These are phyloP conservation scores for Citrus australasica DNA, from an alignment of 345 rosid species.

Conservation along the genomic window DNA sequence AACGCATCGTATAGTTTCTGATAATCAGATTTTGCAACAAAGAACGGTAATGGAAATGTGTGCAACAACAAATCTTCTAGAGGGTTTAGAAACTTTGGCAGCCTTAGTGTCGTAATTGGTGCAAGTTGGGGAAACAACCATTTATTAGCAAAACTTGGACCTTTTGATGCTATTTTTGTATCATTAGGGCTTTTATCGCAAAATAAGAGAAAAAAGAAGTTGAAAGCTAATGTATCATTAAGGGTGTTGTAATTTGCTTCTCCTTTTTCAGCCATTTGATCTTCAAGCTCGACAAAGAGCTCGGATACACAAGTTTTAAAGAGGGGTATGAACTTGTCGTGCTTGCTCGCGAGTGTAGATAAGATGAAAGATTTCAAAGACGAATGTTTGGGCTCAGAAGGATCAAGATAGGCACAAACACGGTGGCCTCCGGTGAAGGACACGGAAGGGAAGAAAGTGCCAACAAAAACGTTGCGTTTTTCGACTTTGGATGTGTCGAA, in stretches of 20 bases:
- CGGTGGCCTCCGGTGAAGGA: constrained; percentile 42
- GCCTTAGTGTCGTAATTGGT: constrained; percentile 23
- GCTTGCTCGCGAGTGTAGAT: constrained; percentile 21
- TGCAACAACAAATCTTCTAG: constrained; percentile 30
- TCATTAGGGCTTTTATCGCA: constrained; percentile 11
- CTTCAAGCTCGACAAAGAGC: constrained; percentile 31
- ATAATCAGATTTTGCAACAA: constrained; percentile 27
- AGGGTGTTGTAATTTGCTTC: constrained; percentile 18
- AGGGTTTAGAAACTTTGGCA: constrained; percentile 12
- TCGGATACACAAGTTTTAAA: constrained; percentile 19
- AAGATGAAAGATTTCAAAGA: constrained; percentile 28
- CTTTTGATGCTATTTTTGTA: constrained; percentile 9
- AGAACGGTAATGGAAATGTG: constrained; percentile 27
- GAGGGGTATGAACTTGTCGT: constrained; percentile 24
- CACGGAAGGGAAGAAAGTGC: constrained; percentile 41
- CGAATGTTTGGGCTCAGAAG: constrained; percentile 37
- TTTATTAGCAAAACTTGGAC: constrained; percentile 6
- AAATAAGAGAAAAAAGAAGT: constrained; percentile 20
- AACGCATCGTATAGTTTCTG: constrained; percentile 31
- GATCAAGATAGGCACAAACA: constrained; percentile 37
- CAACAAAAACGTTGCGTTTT: constrained; percentile 31
- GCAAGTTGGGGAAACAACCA: constrained; percentile 32
- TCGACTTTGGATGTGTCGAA: constrained; percentile 43
- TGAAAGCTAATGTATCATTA: constrained; percentile 13
- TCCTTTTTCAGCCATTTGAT: constrained; percentile 11